phyloP scores from a whole-genome alignment of 306 rosid genomes.

The Vigna nakashimae region DNA sequence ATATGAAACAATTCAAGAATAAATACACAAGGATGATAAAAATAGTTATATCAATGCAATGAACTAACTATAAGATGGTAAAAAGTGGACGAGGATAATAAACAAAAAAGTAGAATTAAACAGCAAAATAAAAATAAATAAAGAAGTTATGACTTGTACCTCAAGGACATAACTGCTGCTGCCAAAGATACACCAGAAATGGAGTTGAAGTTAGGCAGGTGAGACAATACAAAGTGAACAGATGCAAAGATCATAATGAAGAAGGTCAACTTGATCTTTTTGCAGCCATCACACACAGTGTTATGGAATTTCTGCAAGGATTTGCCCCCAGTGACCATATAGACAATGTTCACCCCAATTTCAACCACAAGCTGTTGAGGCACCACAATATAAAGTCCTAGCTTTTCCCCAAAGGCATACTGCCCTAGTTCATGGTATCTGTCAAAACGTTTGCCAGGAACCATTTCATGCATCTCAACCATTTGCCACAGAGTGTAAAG shows the following conservation, averaged over 20 bases:
- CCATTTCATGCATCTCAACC: slow-evolving; percentile 90
- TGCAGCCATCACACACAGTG: slow-evolving; percentile 50
- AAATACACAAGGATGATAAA: too few species aligned
- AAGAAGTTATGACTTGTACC: slow-evolving; percentile 46
- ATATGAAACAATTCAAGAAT: too few species aligned
- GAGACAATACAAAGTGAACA: slow-evolving; percentile 72
- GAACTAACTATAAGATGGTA: background rate
- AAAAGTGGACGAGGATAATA: background rate
- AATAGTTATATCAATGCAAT: background rate
- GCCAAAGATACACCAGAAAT: slow-evolving; percentile 73
- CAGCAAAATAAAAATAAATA: background rate
- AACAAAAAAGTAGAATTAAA: background rate
- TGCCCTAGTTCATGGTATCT: slow-evolving; percentile 85
- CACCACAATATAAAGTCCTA: slow-evolving; percentile 79
- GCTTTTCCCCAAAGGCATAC: slow-evolving; percentile 75
- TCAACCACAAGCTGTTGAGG: slow-evolving; percentile 77
- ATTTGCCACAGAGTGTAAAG: slow-evolving; percentile 81
- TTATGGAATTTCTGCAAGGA: slow-evolving; percentile 69
- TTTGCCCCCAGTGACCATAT: slow-evolving; percentile 80
- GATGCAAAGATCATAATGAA: slow-evolving; percentile 86
- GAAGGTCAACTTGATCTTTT: slow-evolving; percentile 56
- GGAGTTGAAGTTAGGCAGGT: slow-evolving; percentile 78
- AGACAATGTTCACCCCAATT: slow-evolving; percentile 71
- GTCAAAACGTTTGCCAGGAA: slow-evolving; percentile 78
- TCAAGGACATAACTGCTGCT: slow-evolving; percentile 80